phyloP scores from a whole-genome alignment of 2,329 filamentous ascomycete species.

The Hysterium pulicare region DNA sequence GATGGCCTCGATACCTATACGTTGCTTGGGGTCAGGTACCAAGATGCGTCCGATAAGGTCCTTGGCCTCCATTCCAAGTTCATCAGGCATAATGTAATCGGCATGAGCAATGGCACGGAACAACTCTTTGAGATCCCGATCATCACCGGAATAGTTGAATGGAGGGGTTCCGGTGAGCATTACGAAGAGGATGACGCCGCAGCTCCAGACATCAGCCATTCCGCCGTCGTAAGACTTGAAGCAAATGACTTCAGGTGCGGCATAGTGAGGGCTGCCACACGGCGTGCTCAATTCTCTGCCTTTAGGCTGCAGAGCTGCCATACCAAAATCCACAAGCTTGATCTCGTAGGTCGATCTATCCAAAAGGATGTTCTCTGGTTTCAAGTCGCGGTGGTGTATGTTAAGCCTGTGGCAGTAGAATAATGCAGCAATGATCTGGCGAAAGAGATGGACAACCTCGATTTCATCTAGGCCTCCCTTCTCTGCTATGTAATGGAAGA shows the following conservation, averaged over 20 bases:
- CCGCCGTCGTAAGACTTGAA: slow-evolving; percentile 77
- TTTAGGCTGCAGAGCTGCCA: slow-evolving; percentile 86
- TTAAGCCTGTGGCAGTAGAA: slow-evolving; percentile 92
- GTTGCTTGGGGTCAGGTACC: slow-evolving; percentile 69
- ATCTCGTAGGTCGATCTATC: slow-evolving; percentile 67
- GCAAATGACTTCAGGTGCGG: slow-evolving; percentile 84
- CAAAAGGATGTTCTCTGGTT: slow-evolving; percentile 94
- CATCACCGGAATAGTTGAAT: slow-evolving; percentile 56
- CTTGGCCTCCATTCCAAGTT: slow-evolving; percentile 63
- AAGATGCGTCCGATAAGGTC: slow-evolving; percentile 80
- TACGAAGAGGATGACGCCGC: slow-evolving; percentile 87
- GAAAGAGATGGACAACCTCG: slow-evolving; percentile 79
- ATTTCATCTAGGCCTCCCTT: slow-evolving; percentile 73
- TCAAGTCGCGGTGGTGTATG: slow-evolving; percentile 93
- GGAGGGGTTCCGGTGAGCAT: slow-evolving; percentile 80
- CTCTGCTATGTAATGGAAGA: slow-evolving; percentile 81
- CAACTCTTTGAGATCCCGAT: slow-evolving; percentile 58
- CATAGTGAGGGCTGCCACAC: slow-evolving; percentile 95
- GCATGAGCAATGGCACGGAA: slow-evolving; percentile 56
- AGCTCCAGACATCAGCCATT: slow-evolving; percentile 91
- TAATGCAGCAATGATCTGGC: slow-evolving; percentile 88
- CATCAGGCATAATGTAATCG: slow-evolving; percentile 45
- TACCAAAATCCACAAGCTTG: slow-evolving; percentile 96
- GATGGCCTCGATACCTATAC: slow-evolving; percentile 76
- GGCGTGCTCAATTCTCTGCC: slow-evolving; percentile 80